Evolutionary conservation across 1,139 yeast genomes (phyloP).

Genomic region (Taphrina pruni): DNA sequence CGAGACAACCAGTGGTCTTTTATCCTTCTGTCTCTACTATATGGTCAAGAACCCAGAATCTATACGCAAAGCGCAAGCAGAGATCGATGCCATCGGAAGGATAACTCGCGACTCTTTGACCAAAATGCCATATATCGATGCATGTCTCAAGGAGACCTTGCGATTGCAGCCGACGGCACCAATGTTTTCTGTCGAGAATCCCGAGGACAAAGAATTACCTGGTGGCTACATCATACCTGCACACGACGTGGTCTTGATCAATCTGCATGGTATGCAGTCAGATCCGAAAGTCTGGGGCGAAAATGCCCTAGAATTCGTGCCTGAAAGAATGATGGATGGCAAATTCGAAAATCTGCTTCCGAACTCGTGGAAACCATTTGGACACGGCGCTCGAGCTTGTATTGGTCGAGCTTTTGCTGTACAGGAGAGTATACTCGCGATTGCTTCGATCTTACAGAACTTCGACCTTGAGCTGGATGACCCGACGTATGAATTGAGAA

Average conservation of each 20-base stretch:
- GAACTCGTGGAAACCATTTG: slow-evolving; percentile 40
- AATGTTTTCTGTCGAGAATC: slow-evolving; percentile 33
- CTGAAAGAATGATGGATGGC: slow-evolving; percentile 41
- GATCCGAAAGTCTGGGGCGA: slow-evolving; percentile 38
- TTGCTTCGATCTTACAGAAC: slow-evolving; percentile 38
- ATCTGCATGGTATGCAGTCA: slow-evolving; percentile 32
- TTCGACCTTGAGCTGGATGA: slow-evolving; percentile 38
- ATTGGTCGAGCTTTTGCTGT: slow-evolving; percentile 42
- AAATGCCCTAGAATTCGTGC: slow-evolving; percentile 34
- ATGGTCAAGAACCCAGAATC: slow-evolving; percentile 42
- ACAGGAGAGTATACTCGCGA: slow-evolving; percentile 39
- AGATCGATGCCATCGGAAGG: slow-evolving; percentile 39
- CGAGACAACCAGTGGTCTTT: slow-evolving; percentile 45
- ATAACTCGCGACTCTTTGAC: slow-evolving; percentile 36
- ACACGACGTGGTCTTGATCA: slow-evolving; percentile 28
- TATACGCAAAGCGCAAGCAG: slow-evolving; percentile 41
- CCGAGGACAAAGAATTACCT: slow-evolving; percentile 27
- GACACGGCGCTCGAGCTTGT: slow-evolving; percentile 40
- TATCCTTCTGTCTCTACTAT: slow-evolving; percentile 42
- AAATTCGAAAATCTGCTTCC: slow-evolving; percentile 31
- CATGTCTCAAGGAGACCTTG: slow-evolving; percentile 39
- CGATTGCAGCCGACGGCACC: slow-evolving; percentile 41
- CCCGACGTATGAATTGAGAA: slow-evolving; percentile 33
- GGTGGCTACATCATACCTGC: slow-evolving; percentile 40
- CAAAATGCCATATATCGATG: slow-evolving; percentile 39